These are phyloP conservation scores for Tripterygium wilfordii DNA, from an alignment of 177 flowering plant species.

Conservation along the genomic window DNA sequence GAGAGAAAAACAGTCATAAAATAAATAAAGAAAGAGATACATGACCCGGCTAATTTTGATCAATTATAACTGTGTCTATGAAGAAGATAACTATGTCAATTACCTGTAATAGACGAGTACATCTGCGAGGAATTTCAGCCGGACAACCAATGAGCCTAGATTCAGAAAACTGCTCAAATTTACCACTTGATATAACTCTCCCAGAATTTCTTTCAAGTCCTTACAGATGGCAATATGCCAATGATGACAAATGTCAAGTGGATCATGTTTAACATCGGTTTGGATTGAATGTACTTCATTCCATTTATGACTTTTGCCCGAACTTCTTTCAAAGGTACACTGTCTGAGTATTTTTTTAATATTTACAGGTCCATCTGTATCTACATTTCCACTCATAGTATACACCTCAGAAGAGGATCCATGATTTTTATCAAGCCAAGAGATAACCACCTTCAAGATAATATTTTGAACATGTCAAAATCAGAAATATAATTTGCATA, in stretches of 20 bases:
- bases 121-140: constrained; percentile 58
- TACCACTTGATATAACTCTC: constrained; percentile 37
- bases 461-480: constrained; percentile 9
- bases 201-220: constrained; percentile 43
- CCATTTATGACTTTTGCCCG: constrained; percentile 11
- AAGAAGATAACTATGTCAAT: constrained; percentile 5
- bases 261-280: constrained; percentile 14
- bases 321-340: constrained; percentile 13
- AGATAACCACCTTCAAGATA: constrained; percentile 56
- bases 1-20: background rate
- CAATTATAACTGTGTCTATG: background rate
- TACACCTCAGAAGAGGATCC: constrained; percentile 11
- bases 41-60: background rate
- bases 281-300: constrained; percentile 8
- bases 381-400: constrained; percentile 13
- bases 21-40: background rate
- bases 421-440: constrained; percentile 50
- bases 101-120: constrained; percentile 72
- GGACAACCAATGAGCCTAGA: constrained; percentile 36
- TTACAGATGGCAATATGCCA: constrained; percentile 60
- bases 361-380: constrained; percentile 17
- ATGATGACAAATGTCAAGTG: constrained; percentile 39
- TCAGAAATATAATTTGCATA: constrained; percentile 2
- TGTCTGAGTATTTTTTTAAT: constrained; percentile 19
- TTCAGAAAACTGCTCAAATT: constrained; percentile 25